phyloP scores from a whole-genome alignment of 176 grass and related monocot species.

The Secale cereale region DNA sequence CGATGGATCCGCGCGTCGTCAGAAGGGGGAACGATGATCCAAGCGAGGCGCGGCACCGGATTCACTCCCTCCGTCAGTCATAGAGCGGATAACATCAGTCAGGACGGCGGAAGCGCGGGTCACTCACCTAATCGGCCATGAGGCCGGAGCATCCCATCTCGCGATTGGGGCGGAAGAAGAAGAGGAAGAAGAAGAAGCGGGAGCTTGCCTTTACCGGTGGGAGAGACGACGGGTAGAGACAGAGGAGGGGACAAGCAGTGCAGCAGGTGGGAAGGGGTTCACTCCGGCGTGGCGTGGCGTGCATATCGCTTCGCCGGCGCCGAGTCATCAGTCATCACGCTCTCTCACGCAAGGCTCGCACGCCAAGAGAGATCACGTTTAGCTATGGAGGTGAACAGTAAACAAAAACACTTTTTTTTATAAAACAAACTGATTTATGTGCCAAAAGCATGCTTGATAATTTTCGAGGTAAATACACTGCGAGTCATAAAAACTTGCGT shows the following conservation, averaged over 20 bases:
- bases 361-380: neutral
- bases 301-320: constrained; percentile 18
- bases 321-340: constrained; percentile 1
- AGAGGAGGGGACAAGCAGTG: neutral
- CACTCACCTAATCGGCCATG: neutral
- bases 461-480: too few species aligned
- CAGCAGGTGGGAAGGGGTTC: neutral
- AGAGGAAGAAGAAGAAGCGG: neutral
- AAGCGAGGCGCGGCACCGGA: too few species aligned
- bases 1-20: neutral
- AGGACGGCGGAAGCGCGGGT: too few species aligned
- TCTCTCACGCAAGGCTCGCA: neutral
- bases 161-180: neutral
- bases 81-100: too few species aligned
- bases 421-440: too few species aligned
- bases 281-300: neutral
- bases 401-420: too few species aligned
- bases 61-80: neutral
- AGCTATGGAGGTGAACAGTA: too few species aligned
- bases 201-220: neutral
- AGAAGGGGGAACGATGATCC: neutral
- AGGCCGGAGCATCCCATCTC: neutral
- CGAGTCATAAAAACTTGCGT: too few species aligned
- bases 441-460: too few species aligned
- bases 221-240: neutral